Base-by-base conservation (phyloP, 176 grass and related monocot species). In the Dactylis glomerata region DNA sequence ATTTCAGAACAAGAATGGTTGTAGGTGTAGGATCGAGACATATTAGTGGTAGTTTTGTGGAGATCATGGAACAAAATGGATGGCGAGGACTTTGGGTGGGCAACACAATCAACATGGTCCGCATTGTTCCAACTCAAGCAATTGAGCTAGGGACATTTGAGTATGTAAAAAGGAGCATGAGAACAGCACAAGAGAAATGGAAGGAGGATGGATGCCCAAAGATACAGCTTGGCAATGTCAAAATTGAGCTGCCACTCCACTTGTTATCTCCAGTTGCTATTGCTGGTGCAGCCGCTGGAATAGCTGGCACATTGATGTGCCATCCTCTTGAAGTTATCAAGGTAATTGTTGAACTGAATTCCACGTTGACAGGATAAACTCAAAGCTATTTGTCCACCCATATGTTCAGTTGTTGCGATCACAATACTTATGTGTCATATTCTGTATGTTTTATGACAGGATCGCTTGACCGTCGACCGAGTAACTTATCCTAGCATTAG, bases 291-390 rank as follows among this genome's bases (percentile, higher is more conserved):
- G 59, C 59, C 32, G 59, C 59, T 63, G 59, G 59, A 63, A 63
- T 63, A 63, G 59, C 59, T 8, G 59, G 59, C 23, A 63, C 59
- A 63, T 17, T 63, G 59, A 63, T 63, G 59, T 63, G 59, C 59
- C 59, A 63, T 63, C 59, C 59, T 63, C 59, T 63, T 63, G 59
- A 63, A 63, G 59, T 63, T 31, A 63, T 63, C 17, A 63, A 63
- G 28, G 59, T 63, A 59, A 59, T 3, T 31, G 1, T 14, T 31
- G 27, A 31, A 63, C 59, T 63, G 24, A 62, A 32, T 8, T 16
- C 13, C 59, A 63, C 14, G 1, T 63, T 63, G 13, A 63, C 59
- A 15, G 27, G 1, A 12, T 3, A 63, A 63, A 63, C 27, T 63
- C 11, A 62, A 62, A 62, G 3, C 13, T 63, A 10, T 31, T 15